These are phyloP conservation scores for Epichloe coenophiala DNA, from an alignment of 2,329 filamentous ascomycete species.

Conservation along the genomic window DNA sequence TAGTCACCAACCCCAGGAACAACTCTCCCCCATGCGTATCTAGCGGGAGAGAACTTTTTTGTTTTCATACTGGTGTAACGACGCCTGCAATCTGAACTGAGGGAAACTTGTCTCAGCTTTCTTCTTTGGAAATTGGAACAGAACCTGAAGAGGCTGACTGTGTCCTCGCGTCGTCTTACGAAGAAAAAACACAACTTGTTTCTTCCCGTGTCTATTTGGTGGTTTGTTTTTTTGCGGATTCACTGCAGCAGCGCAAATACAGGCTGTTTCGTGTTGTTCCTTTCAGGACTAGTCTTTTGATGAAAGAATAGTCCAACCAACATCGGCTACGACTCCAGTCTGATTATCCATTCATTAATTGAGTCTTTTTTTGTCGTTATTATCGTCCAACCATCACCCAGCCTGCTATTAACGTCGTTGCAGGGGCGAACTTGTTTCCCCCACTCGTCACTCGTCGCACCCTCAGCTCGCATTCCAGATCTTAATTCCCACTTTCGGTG, in stretches of 20 bases:
- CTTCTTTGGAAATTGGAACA: slow-evolving; percentile 17
- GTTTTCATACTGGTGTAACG: background rate
- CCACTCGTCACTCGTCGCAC: background rate
- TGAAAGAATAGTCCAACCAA: background rate
- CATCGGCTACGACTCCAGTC: background rate
- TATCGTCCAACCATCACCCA: too few species aligned
- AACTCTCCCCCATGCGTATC: background rate
- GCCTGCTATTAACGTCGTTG: background rate
- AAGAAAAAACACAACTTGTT: too few species aligned
- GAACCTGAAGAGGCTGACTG: slow-evolving; percentile 6
- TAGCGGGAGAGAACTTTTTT: background rate
- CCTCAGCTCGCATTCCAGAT: too few species aligned
- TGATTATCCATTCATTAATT: background rate
- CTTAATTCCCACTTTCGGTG: too few species aligned
- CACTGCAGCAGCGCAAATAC: slow-evolving; percentile 2
- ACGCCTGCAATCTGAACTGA: slow-evolving; percentile 5
- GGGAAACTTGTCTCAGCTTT: slow-evolving; percentile 18
- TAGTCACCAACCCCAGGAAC: background rate
- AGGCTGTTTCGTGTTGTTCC: background rate
- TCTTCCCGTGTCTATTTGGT: background rate
- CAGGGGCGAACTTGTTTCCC: background rate
- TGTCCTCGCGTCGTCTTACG: slow-evolving; percentile 5
- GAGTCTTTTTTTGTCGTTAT: background rate
- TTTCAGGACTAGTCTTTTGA: background rate
- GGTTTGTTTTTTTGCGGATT: background rate